Evolutionary conservation across 192 early-diverging fungal species (phyloP).

Genomic region (Umbelopsis vinacea): DNA sequence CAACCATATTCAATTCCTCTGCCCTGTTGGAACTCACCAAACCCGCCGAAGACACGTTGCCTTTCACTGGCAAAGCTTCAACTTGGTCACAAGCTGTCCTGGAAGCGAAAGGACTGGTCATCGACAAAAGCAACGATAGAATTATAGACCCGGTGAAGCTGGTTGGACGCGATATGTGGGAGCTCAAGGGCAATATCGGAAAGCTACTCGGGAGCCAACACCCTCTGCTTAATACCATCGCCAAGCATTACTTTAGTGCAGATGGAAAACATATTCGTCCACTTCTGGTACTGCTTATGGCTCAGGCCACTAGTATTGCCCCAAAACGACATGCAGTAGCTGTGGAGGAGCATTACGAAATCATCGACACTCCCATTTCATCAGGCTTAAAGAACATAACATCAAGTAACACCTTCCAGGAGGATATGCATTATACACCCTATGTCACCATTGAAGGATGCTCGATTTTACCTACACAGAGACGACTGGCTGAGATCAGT

Average conservation of each 20-base stretch:
- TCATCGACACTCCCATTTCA: slow-evolving; percentile 68
- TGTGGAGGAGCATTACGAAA: slow-evolving; percentile 55
- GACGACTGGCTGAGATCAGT: slow-evolving; percentile 93
- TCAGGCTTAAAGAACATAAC: slow-evolving; percentile 42
- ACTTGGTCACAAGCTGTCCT: slow-evolving; percentile 56
- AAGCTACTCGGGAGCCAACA: slow-evolving; percentile 84
- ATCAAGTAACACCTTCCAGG: not conserved
- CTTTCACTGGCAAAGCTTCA: slow-evolving; percentile 38
- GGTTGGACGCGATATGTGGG: slow-evolving; percentile 81
- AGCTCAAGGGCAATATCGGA: slow-evolving; percentile 85
- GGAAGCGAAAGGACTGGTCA: slow-evolving; percentile 57
- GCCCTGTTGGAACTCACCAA: slow-evolving; percentile 29
- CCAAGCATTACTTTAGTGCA: slow-evolving; percentile 85
- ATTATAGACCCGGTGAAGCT: slow-evolving; percentile 77
- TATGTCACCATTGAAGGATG: slow-evolving; percentile 34
- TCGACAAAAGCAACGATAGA: slow-evolving; percentile 33
- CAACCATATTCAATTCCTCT: slow-evolving; percentile 28
- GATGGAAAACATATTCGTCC: slow-evolving; percentile 94
- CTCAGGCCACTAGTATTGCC: slow-evolving; percentile 80
- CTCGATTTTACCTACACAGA: slow-evolving; percentile 82
- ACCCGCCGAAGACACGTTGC: slow-evolving; percentile 29
- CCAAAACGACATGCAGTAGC: slow-evolving; percentile 50
- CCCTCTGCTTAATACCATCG: slow-evolving; percentile 87
- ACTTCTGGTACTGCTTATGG: slow-evolving; percentile 86
- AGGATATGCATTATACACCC: slow-evolving; percentile 32